Base-by-base conservation (phyloP, 768 basidiomycete species). In the Aureoboletus auriporus region DNA sequence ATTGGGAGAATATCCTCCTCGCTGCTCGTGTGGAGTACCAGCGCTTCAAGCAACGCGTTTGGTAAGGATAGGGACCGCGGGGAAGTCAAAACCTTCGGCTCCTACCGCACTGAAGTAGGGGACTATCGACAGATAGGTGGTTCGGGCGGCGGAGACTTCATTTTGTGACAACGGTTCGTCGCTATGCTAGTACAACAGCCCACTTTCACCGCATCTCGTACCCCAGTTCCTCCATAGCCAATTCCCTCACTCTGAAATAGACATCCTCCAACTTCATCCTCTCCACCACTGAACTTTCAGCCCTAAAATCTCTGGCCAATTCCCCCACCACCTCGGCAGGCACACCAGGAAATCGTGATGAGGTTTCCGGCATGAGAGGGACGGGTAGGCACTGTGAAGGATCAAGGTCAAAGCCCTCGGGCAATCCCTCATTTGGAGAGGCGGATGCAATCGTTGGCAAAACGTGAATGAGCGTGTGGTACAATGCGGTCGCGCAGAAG, bases 401-500 rank as follows among this genome's bases (percentile, higher is more conserved):
- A 37, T 71, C 64, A 8, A 80, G 74, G 50, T 80, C 75, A 51
- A 76, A 78, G 0, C 76, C 78, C 49, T 74, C 63, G 29, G 73
- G 69, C 39, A 73, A 59, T 38, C 64, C 57, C 20, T 72, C 66
- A 43, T 71, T 57, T n/a, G 55, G 51, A 9, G 54, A 41, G 16
- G 55, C 28, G 1, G 62, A 57, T n/a, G 23, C 50, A 16, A 66
- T 55, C 13, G 51, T 73, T 4, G 69, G 57, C 20, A 83, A 56
- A 28, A 79, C 71, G 5, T 74, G 70, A 35, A 68, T 66, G 12
- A 93, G 71, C 0, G 88, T 84, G 9, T 74, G 63, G 66, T 86
- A 93, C 28, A 93, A 69, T 13, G 90, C 89, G 0, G 91, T 94
- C 47, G 69, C 71, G 35, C 79, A 77, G 55, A 89, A 81, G n/a